These are phyloP conservation scores for Kodamaea suecica DNA, from an alignment of 1,139 yeast species.

Conservation along the genomic window DNA sequence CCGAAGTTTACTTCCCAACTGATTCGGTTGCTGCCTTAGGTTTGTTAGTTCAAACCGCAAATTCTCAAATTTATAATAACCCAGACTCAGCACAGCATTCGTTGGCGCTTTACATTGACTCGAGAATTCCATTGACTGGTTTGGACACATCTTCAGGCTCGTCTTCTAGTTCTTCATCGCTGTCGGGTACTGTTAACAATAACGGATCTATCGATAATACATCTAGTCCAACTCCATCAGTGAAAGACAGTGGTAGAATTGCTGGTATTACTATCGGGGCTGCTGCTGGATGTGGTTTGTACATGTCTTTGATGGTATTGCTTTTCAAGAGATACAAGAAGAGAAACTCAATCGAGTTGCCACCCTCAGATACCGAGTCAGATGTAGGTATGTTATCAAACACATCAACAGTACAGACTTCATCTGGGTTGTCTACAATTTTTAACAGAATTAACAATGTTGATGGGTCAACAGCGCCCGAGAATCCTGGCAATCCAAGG, in stretches of 20 bases:
- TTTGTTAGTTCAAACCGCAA: conserved; percentile 36
- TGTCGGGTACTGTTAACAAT: conserved; percentile 12
- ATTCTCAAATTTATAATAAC: conserved; percentile 51
- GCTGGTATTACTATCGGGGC: conserved; percentile 66
- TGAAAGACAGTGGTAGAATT: conserved; percentile 38
- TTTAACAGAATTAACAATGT: conserved; percentile 30
- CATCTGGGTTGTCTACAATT: conserved; percentile 29
- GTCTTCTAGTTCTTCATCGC: conserved; percentile 15
- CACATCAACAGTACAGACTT: conserved; percentile 15
- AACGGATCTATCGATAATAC: conserved; percentile 45
- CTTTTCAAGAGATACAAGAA: conserved; percentile 41
- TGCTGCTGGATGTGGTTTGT: conserved; percentile 60
- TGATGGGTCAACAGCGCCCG: conserved; percentile 16
- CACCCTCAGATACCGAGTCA: conserved; percentile 43
- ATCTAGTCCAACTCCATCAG: conserved; percentile 14
- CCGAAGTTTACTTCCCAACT: conserved; percentile 71
- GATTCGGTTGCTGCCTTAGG: conserved; percentile 44
- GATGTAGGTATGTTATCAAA: conserved; percentile 28
- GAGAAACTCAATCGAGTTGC: conserved; percentile 35
- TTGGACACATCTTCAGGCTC: conserved; percentile 27
- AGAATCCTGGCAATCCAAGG: conserved; percentile 14
- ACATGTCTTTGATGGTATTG: conserved; percentile 50
- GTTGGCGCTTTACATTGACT: conserved; percentile 58
- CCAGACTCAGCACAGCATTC: conserved; percentile 44
- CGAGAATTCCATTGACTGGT: conserved; percentile 60